Percentiles rank a stretch among this genome's conserved stretches.
Evolutionary conservation across 2,329 filamentous ascomycete species (phyloP).

Genomic region (Penicillium sp.): DNA sequence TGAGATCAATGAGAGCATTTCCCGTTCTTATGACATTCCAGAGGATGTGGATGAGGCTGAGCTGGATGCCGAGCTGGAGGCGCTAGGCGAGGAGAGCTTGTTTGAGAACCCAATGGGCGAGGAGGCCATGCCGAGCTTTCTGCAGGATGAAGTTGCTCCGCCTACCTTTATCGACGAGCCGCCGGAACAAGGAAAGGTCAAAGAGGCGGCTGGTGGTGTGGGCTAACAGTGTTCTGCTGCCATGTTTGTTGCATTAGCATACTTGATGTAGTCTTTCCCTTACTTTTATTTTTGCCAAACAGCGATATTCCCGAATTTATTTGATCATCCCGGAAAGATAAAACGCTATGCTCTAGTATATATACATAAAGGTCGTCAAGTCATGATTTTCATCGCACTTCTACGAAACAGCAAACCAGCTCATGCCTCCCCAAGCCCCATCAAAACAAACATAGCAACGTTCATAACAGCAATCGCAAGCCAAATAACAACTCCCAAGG

Average conservation of each 20-base stretch:
- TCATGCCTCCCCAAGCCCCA: slow-evolving; percentile 51
- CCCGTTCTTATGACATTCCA: slow-evolving; percentile 85
- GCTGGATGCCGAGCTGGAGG: slow-evolving; percentile 92
- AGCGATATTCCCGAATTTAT: background rate
- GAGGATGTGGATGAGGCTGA: slow-evolving; percentile 97
- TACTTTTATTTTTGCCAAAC: background rate
- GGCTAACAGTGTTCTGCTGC: slow-evolving; percentile 13
- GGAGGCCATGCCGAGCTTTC: slow-evolving; percentile 71
- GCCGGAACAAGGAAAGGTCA: slow-evolving; percentile 71
- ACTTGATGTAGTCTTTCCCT: background rate
- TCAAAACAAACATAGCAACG: slow-evolving; percentile 67
- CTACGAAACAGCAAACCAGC: background rate
- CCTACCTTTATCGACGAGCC: slow-evolving; percentile 90
- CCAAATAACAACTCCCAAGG: slow-evolving; percentile 64
- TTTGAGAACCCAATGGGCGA: slow-evolving; percentile 61
- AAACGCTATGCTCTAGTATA: background rate
- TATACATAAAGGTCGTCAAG: background rate
- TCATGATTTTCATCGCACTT: background rate
- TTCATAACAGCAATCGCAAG: slow-evolving; percentile 73
- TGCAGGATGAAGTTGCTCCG: slow-evolving; percentile 81
- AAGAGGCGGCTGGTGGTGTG: slow-evolving; percentile 64
- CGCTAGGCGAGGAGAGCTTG: slow-evolving; percentile 89
- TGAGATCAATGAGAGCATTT: slow-evolving; percentile 94
- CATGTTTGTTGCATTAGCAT: background rate
- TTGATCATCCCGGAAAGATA: background rate